These are phyloP conservation scores for Haplographium delicatum DNA, from an alignment of 495 filamentous ascomycete species.

Conservation along the genomic window DNA sequence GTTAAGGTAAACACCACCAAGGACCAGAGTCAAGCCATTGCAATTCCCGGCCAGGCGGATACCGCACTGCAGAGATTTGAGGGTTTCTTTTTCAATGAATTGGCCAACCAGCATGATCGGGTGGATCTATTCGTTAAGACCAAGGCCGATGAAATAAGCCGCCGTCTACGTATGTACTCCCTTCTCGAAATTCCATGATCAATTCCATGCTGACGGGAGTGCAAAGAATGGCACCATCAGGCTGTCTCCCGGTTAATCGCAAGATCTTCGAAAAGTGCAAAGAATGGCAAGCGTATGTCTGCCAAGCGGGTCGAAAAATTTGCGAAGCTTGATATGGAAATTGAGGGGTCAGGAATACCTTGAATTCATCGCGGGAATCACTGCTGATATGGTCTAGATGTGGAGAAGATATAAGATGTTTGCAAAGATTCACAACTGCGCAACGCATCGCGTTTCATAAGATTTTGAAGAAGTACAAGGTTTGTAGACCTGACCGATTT, in stretches of 20 bases:
- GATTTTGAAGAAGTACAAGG: conserved; percentile 69
- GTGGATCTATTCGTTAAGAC: conserved; percentile 65
- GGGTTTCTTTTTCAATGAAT: conserved; percentile 53
- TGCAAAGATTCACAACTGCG: conserved; percentile 57
- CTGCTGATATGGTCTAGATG: conserved; percentile 33
- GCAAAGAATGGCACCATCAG: conserved; percentile 18
- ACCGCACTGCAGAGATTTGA: conserved; percentile 52
- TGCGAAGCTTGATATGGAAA: conserved; percentile 41
- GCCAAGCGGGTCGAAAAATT: conserved; percentile 38
- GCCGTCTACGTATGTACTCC: conserved; percentile 49
- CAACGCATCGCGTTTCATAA: conserved; percentile 65
- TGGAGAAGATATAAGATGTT: conserved; percentile 54
- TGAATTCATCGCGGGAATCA: conserved; percentile 19
- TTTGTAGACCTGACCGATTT: neutral
- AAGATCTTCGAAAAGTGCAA: conserved; percentile 8
- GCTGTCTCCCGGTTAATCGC: conserved; percentile 12
- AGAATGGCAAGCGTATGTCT: conserved; percentile 16
- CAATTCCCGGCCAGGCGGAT: conserved; percentile 58
- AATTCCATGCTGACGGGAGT: neutral
- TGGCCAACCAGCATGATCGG: conserved; percentile 60
- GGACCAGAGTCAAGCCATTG: conserved; percentile 52
- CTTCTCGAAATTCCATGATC: neutral
- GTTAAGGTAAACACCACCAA: conserved; percentile 65
- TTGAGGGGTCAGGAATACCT: conserved; percentile 38
- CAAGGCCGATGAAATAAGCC: conserved; percentile 62